Conservation (phyloP, 2,329 filamentous ascomycete species). For the Clonostachys rhizophaga region DNA sequence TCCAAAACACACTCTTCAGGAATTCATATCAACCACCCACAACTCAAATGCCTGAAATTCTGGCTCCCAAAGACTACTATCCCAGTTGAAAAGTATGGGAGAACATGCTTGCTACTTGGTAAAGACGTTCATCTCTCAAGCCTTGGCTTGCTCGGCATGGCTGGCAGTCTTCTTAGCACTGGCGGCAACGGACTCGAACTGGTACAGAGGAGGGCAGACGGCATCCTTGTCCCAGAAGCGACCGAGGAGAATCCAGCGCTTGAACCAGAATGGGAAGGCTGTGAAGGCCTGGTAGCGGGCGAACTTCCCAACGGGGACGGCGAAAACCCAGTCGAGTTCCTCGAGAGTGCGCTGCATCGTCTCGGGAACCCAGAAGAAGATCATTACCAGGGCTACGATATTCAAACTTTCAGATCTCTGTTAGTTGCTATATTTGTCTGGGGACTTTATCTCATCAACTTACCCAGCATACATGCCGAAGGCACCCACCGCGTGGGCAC, state of each 20-base stretch:
- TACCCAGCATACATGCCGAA: slow-evolving; percentile 42
- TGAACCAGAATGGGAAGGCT: slow-evolving; percentile 4
- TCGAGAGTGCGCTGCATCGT: slow-evolving; percentile 50
- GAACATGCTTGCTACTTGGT: too few relatives aligned
- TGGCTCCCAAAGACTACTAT: too few relatives aligned
- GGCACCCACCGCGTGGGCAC: slow-evolving; percentile 24
- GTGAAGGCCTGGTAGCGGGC: slow-evolving; percentile 24
- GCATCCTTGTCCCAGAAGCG: slow-evolving; percentile 1
- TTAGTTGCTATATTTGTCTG: too few relatives aligned
- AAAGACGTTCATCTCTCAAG: too few relatives aligned
- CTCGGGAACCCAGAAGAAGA: slow-evolving; percentile 48
- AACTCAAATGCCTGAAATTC: too few relatives aligned
- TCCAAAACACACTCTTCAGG: too few relatives aligned
- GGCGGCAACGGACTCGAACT: slow-evolving; percentile 2
- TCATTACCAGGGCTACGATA: slow-evolving; percentile 46
- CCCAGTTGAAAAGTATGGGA: too few relatives aligned
- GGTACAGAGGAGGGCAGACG: slow-evolving; percentile 3
- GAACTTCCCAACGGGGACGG: slow-evolving; percentile 37
- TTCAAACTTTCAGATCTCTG: slow-evolving; percentile 34
- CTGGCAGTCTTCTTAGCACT: not conserved
- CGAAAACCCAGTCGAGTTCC: slow-evolving; percentile 46
- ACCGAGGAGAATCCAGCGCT: slow-evolving; percentile 3
- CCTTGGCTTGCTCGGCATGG: too few relatives aligned
- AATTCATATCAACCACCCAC: too few relatives aligned
- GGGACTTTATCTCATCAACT: too few relatives aligned